Percentiles rank a stretch among this genome's conserved stretches.
Evolutionary conservation across 2,329 filamentous ascomycete species (phyloP).

Genomic region (Botrytis sinoallii): DNA sequence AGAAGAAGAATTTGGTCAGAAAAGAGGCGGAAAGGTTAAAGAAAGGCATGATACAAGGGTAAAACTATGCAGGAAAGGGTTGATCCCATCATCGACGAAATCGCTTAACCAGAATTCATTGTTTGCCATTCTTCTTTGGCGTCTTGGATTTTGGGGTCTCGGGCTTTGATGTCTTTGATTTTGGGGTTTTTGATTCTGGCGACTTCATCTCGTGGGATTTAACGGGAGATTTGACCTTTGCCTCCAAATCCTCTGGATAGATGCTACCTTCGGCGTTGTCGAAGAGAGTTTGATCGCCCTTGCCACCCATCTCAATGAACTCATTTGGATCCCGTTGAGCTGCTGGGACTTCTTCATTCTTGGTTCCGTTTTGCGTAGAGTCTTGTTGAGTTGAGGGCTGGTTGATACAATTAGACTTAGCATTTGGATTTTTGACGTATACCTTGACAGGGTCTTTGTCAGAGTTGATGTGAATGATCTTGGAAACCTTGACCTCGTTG

Average conservation of each 20-base stretch:
- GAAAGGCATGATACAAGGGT: neutral
- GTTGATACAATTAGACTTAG: conserved; percentile 43
- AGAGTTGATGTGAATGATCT: conserved; percentile 54
- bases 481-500: conserved; percentile 67
- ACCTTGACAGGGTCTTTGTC: conserved; percentile 64
- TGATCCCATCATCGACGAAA: neutral
- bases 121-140: conserved; percentile 11
- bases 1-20: neutral
- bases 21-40: neutral
- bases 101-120: neutral
- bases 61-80: neutral
- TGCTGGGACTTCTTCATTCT: conserved; percentile 63
- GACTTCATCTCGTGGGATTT: conserved; percentile 2
- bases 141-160: conserved; percentile 4
- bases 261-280: conserved; percentile 50
- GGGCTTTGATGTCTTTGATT: neutral
- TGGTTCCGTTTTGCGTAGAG: conserved; percentile 31
- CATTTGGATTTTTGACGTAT: conserved; percentile 65
- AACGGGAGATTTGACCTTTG: neutral
- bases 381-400: conserved; percentile 36
- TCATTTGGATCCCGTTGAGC: conserved; percentile 66
- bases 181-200: neutral
- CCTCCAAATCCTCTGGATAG: conserved; percentile 15
- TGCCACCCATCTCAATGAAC: conserved; percentile 82
- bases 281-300: conserved; percentile 78